Conservation (phyloP, 140 eudicot species). For the Bidens hawaiensis region DNA sequence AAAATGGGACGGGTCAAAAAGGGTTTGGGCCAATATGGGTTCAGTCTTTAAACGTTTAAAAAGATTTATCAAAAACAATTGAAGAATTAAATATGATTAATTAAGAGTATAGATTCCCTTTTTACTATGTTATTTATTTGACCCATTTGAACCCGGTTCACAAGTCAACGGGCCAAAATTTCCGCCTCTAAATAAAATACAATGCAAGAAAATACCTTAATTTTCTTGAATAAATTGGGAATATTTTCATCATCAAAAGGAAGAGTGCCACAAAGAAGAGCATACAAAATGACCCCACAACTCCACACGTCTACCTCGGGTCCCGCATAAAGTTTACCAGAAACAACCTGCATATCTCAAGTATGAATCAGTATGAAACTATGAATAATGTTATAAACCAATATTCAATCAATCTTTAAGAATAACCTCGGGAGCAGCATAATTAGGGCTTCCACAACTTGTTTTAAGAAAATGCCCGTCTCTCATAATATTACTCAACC, state of each 20-base stretch:
- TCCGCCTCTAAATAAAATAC: background rate
- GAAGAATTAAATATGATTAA: background rate
- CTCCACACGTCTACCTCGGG: constrained; percentile 99
- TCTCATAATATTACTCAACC: constrained; percentile 90
- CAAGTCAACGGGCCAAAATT: background rate
- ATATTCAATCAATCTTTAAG: background rate
- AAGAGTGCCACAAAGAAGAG: constrained; percentile 96
- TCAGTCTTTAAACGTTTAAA: background rate
- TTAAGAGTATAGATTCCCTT: too few relatives aligned
- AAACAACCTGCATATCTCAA: constrained; percentile 65
- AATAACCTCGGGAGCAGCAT: constrained; percentile 97
- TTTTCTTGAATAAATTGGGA: constrained; percentile 92
- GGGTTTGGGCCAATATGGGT: background rate
- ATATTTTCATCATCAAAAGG: constrained; percentile 98
- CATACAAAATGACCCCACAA: constrained; percentile 96
- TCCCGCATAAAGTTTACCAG: constrained; percentile 97
- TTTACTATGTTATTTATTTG: background rate
- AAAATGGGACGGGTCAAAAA: background rate
- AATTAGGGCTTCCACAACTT: constrained; percentile 98
- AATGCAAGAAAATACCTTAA: constrained; percentile 59
- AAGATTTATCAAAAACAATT: background rate
- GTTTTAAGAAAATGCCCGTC: constrained; percentile 97
- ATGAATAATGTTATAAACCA: background rate
- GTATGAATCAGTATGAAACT: background rate
- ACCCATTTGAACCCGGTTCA: background rate